Conservation (phyloP, 78 protist species). For the Chrysochromulina tobinii region DNA sequence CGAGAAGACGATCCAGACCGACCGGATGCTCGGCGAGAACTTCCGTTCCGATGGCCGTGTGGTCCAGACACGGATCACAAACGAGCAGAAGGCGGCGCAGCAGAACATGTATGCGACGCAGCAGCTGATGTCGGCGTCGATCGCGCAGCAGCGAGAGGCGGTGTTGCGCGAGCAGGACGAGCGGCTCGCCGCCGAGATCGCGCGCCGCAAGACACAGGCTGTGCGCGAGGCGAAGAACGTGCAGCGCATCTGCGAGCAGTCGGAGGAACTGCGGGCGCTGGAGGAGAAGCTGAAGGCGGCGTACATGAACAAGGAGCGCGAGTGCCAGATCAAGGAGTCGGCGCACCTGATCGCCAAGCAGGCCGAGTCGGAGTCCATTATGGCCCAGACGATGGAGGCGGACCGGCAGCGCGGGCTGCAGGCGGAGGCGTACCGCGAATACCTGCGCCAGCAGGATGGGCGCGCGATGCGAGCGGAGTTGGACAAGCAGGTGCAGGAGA, state of each 20-base stretch:
- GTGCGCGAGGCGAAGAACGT: not conserved
- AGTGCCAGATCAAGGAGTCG: slow-evolving; percentile 31
- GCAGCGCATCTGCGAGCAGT: not conserved
- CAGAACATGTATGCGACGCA: not conserved
- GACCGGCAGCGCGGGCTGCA: not conserved
- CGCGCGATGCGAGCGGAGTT: not conserved
- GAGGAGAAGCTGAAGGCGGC: slow-evolving; percentile 45
- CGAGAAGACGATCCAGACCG: not conserved
- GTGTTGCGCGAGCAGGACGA: not conserved
- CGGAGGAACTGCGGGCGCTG: slow-evolving; percentile 39
- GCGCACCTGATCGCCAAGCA: not conserved
- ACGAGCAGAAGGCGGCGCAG: not conserved
- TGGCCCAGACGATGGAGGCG: slow-evolving; percentile 28
- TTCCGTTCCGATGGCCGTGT: not conserved
- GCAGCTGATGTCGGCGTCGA: not conserved
- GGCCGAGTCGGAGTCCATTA: not conserved
- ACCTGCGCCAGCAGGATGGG: not conserved
- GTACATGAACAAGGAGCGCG: slow-evolving; percentile 44
- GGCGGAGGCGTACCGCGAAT: slow-evolving; percentile 31
- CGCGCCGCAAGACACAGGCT: not conserved
- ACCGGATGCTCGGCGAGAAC: slow-evolving; percentile 12
- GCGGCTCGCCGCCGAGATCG: not conserved
- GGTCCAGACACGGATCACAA: not conserved
- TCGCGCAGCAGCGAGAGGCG: not conserved
- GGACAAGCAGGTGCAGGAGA: slow-evolving; percentile 24